A percentile compares a stretch with the other conserved stretches of the same genome.
These are phyloP conservation scores for Suhomyces taliae DNA, from an alignment of 1,139 yeast species.

Conservation along the genomic window DNA sequence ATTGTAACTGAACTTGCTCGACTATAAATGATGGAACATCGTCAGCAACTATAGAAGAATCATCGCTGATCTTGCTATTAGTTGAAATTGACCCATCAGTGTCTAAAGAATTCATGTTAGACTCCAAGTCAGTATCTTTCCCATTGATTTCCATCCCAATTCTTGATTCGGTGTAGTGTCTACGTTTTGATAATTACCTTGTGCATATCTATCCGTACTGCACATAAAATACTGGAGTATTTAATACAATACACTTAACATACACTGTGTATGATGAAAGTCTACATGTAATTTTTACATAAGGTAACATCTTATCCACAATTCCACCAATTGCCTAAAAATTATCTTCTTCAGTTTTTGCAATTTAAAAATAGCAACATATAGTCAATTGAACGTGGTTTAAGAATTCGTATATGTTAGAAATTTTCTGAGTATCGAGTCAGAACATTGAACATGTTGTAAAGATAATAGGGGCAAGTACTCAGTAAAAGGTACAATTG, in stretches of 20 bases:
- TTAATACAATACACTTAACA: too few species aligned
- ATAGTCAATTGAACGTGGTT: too few species aligned
- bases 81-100: not conserved
- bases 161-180: too few species aligned
- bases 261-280: not conserved
- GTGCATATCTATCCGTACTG: not conserved
- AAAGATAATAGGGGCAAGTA: not conserved
- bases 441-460: too few species aligned
- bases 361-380: too few species aligned
- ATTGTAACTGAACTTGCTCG: constrained; percentile 47
- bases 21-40: constrained; percentile 26
- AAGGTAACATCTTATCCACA: too few species aligned
- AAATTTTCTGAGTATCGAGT: too few species aligned
- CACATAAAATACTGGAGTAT: not conserved
- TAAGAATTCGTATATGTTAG: too few species aligned
- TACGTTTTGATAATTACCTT: too few species aligned
- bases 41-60: not conserved
- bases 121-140: not conserved
- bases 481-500: not conserved
- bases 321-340: too few species aligned
- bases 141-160: constrained; percentile 2
- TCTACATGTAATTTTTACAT: not conserved
- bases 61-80: not conserved
- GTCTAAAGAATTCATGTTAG: not conserved
- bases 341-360: too few species aligned